Percentiles rank a stretch among this genome's conserved stretches.
Evolutionary conservation across 805 yeast genomes (phyloP).

Genomic region (Ogataea ganodermae): DNA sequence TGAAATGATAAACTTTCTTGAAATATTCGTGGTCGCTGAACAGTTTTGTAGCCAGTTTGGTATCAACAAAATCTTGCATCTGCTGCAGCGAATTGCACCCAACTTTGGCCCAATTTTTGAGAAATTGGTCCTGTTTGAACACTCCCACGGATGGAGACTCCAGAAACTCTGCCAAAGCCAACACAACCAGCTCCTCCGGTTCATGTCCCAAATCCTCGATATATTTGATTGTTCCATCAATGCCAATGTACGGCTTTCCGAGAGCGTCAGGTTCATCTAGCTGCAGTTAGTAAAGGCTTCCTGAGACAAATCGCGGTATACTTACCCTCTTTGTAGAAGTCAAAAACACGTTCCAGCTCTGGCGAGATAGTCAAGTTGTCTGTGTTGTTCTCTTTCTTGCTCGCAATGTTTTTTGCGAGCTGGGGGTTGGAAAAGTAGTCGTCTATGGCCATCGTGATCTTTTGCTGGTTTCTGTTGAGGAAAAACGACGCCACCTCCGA

Average conservation of each 20-base stretch:
- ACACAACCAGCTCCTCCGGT: slow-evolving; percentile 72
- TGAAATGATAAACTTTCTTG: slow-evolving; percentile 63
- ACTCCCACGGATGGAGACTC: slow-evolving; percentile 67
- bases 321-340: slow-evolving; percentile 33
- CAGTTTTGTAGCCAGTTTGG: slow-evolving; percentile 36
- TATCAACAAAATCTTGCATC: slow-evolving; percentile 47
- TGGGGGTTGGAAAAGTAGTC: slow-evolving; percentile 27
- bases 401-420: slow-evolving; percentile 14
- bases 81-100: slow-evolving; percentile 36
- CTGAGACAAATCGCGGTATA: background rate
- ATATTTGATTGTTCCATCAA: slow-evolving; percentile 76
- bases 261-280: slow-evolving; percentile 25
- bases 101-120: slow-evolving; percentile 56
- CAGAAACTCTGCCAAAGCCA: slow-evolving; percentile 70
- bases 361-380: slow-evolving; percentile 5
- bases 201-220: slow-evolving; percentile 66
- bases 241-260: slow-evolving; percentile 49
- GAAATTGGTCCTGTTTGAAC: slow-evolving; percentile 51
- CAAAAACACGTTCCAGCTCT: slow-evolving; percentile 36
- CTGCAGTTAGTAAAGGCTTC: background rate
- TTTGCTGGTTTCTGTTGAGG: slow-evolving; percentile 27
- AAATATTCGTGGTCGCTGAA: slow-evolving; percentile 44
- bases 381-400: slow-evolving; percentile 3
- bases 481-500: slow-evolving; percentile 41
- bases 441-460: slow-evolving; percentile 26